A percentile compares a stretch with the other conserved stretches of the same genome.
These are phyloP conservation scores for Quercus dentata DNA, from an alignment of 306 rosid species.

Conservation along the genomic window DNA sequence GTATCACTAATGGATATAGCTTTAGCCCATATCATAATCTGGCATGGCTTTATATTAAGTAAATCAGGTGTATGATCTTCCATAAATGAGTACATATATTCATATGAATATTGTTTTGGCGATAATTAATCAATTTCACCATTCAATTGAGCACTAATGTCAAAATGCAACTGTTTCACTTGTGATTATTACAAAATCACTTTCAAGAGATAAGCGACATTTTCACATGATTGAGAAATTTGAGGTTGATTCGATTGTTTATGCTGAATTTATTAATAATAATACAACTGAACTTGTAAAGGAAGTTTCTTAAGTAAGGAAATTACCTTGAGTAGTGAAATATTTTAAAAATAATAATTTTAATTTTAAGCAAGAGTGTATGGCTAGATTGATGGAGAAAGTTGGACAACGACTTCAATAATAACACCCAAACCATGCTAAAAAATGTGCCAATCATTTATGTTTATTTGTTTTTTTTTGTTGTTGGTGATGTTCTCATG, in stretches of 20 bases:
- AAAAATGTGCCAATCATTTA: neutral
- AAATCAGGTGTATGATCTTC: no score
- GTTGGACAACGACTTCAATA: conserved; percentile 38
- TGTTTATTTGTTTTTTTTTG: neutral
- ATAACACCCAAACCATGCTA: conserved; percentile 8
- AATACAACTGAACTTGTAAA: neutral
- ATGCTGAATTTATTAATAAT: neutral
- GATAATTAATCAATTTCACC: no score
- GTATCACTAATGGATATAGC: no score
- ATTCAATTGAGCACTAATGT: no score
- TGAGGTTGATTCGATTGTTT: neutral
- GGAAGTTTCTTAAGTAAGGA: neutral
- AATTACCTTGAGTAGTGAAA: neutral
- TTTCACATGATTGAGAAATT: no score
- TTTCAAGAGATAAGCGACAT: no score
- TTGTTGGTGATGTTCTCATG: neutral
- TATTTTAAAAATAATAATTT: neutral
- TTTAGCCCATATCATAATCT: no score
- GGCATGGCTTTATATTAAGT: no score
- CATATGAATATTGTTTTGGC: no score
- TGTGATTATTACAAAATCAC: no score
- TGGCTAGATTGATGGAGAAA: conserved; percentile 53
- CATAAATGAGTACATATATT: no score
- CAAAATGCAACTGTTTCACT: no score
- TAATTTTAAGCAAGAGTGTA: conserved; percentile 36